phyloP scores from a whole-genome alignment of 305 asterid species.

The Stenogyne calaminthoides region DNA sequence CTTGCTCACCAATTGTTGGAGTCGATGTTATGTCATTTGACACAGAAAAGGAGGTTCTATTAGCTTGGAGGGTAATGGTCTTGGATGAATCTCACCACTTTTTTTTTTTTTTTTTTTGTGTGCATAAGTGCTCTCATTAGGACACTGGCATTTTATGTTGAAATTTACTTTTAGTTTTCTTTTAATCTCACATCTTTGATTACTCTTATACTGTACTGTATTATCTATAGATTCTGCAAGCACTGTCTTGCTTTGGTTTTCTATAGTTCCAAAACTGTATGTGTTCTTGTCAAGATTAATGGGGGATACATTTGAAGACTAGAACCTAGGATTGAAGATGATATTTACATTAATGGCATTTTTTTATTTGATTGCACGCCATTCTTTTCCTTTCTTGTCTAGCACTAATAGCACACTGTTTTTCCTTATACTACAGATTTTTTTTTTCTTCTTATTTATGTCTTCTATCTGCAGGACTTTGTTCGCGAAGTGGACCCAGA shows the following conservation, averaged over 20 bases:
- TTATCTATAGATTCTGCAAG: conserved; percentile 9
- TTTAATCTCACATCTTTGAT: conserved; percentile 17
- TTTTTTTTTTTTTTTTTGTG: background rate
- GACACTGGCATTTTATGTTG: background rate
- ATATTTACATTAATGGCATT: background rate
- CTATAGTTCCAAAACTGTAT: background rate
- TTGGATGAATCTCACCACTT: conserved; percentile 15
- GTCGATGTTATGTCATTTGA: conserved; percentile 98
- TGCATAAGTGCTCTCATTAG: background rate
- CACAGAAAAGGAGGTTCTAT: conserved; percentile 83
- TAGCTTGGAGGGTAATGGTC: conserved; percentile 96
- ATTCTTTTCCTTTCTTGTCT: conserved; percentile 19
- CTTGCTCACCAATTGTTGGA: conserved; percentile 98
- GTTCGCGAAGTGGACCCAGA: conserved; percentile 98
- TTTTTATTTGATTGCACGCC: background rate
- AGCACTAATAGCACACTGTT: background rate
- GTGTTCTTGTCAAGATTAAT: conserved; percentile 4
- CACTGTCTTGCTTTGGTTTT: background rate
- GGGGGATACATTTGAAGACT: conserved; percentile 9
- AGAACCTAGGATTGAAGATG: conserved; percentile 13
- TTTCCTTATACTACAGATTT: background rate
- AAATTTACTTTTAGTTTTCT: conserved; percentile 2
- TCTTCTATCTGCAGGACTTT: conserved; percentile 63
- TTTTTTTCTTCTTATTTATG: conserved; percentile 10
- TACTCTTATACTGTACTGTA: background rate